Evolutionary conservation across 2,329 filamentous ascomycete genomes (phyloP).

Genomic region (Penicillium janthinellum): DNA sequence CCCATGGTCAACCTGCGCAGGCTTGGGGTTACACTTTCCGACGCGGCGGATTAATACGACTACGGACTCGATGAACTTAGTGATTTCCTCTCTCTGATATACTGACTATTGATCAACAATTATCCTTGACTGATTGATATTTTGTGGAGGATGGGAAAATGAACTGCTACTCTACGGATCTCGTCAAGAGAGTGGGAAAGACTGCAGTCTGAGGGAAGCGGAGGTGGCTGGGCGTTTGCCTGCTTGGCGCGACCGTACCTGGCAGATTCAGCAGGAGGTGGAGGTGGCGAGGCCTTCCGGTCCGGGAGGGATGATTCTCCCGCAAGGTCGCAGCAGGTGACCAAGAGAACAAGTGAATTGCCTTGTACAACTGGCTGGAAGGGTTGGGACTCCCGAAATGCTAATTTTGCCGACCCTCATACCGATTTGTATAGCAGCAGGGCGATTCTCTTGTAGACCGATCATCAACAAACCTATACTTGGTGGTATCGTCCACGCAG

Average conservation of each 20-base stretch:
- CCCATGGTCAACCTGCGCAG: not conserved
- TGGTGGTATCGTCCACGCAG: too few relatives aligned
- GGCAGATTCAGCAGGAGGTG: conserved; percentile 26
- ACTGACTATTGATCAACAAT: too few relatives aligned
- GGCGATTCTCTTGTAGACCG: not conserved
- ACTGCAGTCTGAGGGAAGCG: not conserved
- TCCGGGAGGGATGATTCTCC: not conserved
- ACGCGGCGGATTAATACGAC: not conserved
- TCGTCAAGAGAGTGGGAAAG: not conserved
- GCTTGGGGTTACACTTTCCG: conserved; percentile 12
- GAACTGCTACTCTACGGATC: too few relatives aligned
- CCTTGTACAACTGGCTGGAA: not conserved
- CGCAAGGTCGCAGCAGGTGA: not conserved
- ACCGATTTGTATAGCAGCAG: not conserved
- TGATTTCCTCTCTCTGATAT: not conserved
- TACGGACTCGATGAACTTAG: not conserved
- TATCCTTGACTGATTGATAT: not conserved
- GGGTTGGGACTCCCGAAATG: not conserved
- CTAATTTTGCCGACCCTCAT: not conserved
- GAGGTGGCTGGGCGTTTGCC: conserved; percentile 1
- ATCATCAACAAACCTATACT: not conserved
- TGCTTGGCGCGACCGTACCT: conserved; percentile 19
- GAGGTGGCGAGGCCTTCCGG: conserved; percentile 5
- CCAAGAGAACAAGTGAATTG: not conserved
- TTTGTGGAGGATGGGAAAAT: not conserved